A percentile compares a stretch with the other conserved stretches of the same genome.
Evolutionary conservation across 192 early-diverging fungal genomes (phyloP).

Genomic region (Coemansia sp.): DNA sequence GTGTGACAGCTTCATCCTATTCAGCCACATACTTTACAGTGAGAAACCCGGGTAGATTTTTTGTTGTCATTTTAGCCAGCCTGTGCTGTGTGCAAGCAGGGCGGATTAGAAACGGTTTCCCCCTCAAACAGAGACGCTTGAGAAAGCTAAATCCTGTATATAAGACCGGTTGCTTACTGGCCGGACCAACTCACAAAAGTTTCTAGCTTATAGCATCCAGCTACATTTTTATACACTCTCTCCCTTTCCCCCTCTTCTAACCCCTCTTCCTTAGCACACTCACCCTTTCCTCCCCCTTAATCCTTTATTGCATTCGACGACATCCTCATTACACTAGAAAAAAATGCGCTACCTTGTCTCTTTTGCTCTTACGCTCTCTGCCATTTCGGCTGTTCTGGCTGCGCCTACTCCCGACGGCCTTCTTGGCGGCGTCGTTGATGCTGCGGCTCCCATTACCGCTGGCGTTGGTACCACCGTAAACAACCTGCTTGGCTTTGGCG

Average conservation of each 20-base stretch:
- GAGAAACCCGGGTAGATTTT: too few species aligned
- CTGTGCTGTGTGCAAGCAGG: background rate
- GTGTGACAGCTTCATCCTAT: background rate
- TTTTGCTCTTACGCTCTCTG: background rate
- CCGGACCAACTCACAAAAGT: background rate
- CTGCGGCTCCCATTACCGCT: constrained; percentile 13
- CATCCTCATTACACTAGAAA: background rate
- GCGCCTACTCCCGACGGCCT: constrained; percentile 11
- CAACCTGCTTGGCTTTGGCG: constrained; percentile 8
- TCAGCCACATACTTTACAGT: background rate
- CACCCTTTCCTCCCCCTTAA: background rate
- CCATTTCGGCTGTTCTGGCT: constrained; percentile 5
- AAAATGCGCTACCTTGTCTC: constrained; percentile 2
- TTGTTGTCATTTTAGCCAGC: background rate
- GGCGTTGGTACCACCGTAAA: constrained; percentile 13
- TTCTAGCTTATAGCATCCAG: background rate
- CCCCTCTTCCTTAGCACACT: background rate
- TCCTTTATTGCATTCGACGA: too few species aligned
- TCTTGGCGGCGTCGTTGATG: constrained; percentile 20
- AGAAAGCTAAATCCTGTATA: background rate
- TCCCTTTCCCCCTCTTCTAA: background rate
- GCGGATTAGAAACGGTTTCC: background rate
- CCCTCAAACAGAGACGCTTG: background rate
- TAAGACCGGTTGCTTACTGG: background rate
- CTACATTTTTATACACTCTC: background rate